Percentiles rank a stretch among this genome's conserved stretches.
Conservation (phyloP, 1,284 basidiomycete species). For the Apiotrichum mycotoxinovorans region DNA sequence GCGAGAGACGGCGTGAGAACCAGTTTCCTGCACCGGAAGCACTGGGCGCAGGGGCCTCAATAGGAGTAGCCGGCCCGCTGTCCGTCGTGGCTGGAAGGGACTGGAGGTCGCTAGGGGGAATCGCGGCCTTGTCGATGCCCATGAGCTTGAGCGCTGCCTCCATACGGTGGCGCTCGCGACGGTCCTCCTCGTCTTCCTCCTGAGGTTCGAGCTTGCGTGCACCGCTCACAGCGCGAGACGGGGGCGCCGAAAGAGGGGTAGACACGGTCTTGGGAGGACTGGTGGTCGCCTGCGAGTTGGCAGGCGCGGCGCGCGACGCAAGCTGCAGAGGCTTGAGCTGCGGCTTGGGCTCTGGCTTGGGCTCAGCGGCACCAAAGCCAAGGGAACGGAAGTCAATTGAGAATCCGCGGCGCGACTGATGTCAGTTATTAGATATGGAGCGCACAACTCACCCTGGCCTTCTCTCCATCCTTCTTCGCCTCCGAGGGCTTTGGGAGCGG, state of each 20-base stretch:
- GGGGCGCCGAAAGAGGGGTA: background rate
- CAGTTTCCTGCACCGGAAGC: background rate
- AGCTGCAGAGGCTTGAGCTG: slow-evolving; percentile 35
- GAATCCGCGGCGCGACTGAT: slow-evolving; percentile 40
- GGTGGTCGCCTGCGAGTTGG: slow-evolving; percentile 3
- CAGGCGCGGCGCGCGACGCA: slow-evolving; percentile 15
- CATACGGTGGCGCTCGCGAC: slow-evolving; percentile 73
- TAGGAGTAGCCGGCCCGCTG: background rate
- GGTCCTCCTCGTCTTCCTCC: slow-evolving; percentile 83
- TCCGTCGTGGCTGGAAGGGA: background rate
- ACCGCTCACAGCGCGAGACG: slow-evolving; percentile 39
- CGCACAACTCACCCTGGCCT: slow-evolving; percentile 31
- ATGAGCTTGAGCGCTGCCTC: slow-evolving; percentile 86
- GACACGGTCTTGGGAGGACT: background rate
- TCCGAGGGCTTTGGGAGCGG: background rate
- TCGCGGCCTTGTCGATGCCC: slow-evolving; percentile 62
- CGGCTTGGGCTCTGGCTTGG: slow-evolving; percentile 21
- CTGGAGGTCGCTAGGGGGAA: background rate
- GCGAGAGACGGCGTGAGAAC: slow-evolving; percentile 15
- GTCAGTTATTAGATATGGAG: background rate
- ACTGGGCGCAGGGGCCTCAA: background rate
- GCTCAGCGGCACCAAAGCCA: slow-evolving; percentile 34
- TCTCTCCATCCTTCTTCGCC: slow-evolving; percentile 6
- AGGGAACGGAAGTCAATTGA: slow-evolving; percentile 48
- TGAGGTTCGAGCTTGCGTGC: slow-evolving; percentile 55